Percentiles rank a stretch among this genome's conserved stretches.
Conservation (phyloP, 208 protist genomes). For the Acanthamoeba lenticulata region DNA sequence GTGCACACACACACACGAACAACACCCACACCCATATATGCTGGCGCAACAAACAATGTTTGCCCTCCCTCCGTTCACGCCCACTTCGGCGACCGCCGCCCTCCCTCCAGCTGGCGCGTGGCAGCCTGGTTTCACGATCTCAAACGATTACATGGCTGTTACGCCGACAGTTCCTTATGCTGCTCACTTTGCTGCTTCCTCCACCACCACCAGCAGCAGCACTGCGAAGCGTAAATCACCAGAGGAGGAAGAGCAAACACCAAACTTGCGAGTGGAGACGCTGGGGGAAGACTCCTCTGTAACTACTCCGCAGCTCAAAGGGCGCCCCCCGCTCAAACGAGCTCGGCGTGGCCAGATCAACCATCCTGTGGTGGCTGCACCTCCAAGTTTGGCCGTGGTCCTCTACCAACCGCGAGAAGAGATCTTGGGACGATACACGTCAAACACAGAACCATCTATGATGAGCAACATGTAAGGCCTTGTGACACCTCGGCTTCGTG, state of each 20-base stretch:
- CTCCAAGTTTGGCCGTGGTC: not conserved
- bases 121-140: no score
- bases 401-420: not conserved
- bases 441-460: not conserved
- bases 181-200: no score
- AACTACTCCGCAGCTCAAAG: not conserved
- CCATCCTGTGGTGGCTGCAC: not conserved
- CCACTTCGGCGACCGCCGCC: no score
- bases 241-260: not conserved
- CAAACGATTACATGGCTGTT: no score
- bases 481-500: not conserved
- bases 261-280: not conserved
- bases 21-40: no score
- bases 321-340: not conserved
- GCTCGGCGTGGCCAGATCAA: not conserved
- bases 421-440: not conserved
- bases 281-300: not conserved
- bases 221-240: not conserved
- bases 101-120: no score
- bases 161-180: no score
- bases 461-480: not conserved
- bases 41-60: no score
- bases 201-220: no score
- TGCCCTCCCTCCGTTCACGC: no score
- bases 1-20: no score